Conservation (phyloP, 108 stramenopile species). For the Cyclotella sp. region DNA sequence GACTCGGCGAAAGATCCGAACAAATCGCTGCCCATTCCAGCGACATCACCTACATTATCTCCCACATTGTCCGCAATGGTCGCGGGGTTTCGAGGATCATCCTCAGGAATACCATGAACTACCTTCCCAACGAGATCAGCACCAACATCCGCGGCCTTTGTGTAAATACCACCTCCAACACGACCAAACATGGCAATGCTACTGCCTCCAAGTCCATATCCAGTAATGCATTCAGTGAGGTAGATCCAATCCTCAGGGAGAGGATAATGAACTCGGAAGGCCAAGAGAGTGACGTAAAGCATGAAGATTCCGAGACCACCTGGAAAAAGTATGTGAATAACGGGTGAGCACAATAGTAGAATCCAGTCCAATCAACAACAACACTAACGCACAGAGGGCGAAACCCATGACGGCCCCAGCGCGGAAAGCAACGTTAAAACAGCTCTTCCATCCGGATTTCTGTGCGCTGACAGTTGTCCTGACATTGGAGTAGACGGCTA, state of each 20-base stretch:
- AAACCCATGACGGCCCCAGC: conserved; percentile 99
- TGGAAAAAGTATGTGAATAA: neutral
- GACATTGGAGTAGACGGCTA: conserved; percentile 96
- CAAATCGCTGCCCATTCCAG: conserved; percentile 99
- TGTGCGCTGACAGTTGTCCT: conserved; percentile 94
- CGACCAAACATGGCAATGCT: conserved; percentile 99
- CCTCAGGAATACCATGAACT: conserved; percentile 98
- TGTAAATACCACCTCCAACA: conserved; percentile 99
- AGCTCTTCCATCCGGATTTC: conserved; percentile 82
- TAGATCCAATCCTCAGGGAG: conserved; percentile 84
- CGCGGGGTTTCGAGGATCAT: conserved; percentile 99
- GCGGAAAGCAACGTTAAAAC: conserved; percentile 97
- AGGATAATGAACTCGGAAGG: conserved; percentile 84
- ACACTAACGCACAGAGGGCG: conserved; percentile 72
- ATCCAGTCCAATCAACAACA: neutral
- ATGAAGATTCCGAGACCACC: conserved; percentile 89
- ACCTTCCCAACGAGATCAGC: conserved; percentile 99
- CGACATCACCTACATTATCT: conserved; percentile 99
- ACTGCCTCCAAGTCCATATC: conserved; percentile 97
- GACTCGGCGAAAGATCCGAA: conserved; percentile 98
- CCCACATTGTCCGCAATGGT: conserved; percentile 99
- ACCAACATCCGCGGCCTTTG: conserved; percentile 99
- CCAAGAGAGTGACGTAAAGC: conserved; percentile 83
- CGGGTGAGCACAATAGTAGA: neutral
- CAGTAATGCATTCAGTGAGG: conserved; percentile 94